Conservation (phyloP, 2,329 filamentous ascomycete species). For the Colletotrichum sp. region DNA sequence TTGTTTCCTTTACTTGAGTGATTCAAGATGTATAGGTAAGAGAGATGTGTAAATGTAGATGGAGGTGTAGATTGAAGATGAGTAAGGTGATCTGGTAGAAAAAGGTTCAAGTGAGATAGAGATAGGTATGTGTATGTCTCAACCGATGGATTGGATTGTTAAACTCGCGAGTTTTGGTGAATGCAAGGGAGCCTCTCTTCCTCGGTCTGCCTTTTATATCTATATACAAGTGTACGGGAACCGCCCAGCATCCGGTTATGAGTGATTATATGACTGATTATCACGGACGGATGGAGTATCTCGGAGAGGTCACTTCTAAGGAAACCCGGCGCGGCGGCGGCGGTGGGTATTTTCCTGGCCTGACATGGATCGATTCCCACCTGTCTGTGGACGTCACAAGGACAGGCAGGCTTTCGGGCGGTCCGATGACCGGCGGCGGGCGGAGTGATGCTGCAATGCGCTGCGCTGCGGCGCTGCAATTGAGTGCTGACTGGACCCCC, state of each 20-base stretch:
- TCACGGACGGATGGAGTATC: slow-evolving; percentile 2
- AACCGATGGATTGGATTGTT: neutral
- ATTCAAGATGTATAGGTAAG: neutral
- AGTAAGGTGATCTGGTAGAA: neutral
- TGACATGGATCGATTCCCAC: slow-evolving; percentile 17
- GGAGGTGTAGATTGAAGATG: neutral
- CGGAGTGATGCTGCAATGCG: neutral
- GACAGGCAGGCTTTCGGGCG: neutral
- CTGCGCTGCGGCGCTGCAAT: neutral
- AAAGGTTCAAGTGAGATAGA: neutral
- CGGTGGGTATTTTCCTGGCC: neutral
- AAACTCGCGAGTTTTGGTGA: neutral
- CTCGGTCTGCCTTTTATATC: neutral
- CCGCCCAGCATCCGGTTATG: neutral
- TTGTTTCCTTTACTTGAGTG: neutral
- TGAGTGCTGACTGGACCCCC: neutral
- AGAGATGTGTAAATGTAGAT: neutral
- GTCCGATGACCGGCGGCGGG: slow-evolving; percentile 19
- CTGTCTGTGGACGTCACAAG: neutral
- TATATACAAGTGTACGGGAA: neutral
- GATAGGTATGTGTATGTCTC: neutral
- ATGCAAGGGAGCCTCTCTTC: neutral
- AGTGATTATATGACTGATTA: slow-evolving; percentile 4
- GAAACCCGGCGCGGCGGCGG: neutral
- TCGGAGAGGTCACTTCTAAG: neutral